Evolutionary conservation across 2,329 filamentous ascomycete species (phyloP).

Genomic region (Kalaharituber pfeilii): DNA sequence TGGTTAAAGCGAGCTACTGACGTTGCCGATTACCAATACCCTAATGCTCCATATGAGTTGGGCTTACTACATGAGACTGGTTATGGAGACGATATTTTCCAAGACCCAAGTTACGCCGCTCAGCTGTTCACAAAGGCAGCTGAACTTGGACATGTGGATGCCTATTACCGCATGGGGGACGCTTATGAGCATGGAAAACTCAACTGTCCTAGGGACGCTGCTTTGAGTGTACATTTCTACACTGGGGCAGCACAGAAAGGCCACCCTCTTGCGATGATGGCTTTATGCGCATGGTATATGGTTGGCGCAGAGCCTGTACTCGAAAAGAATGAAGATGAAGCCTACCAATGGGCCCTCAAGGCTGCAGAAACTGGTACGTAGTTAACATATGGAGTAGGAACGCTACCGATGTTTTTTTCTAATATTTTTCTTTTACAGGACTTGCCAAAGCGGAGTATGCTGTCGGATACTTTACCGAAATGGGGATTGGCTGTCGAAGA

Average conservation of each 20-base stretch:
- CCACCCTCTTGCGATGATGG: conserved; percentile 87
- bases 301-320: conserved; percentile 81
- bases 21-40: conserved; percentile 79
- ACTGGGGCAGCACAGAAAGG: conserved; percentile 75
- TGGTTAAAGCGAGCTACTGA: conserved; percentile 92
- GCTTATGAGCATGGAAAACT: conserved; percentile 88
- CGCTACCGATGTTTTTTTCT: conserved; percentile 3
- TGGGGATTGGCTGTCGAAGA: conserved; percentile 87
- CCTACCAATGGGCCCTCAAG: conserved; percentile 84
- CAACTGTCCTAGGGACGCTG: conserved; percentile 74
- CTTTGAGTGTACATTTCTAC: conserved; percentile 92
- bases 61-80: conserved; percentile 77
- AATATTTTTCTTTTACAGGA: conserved; percentile 23
- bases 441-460: conserved; percentile 68
- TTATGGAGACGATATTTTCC: conserved; percentile 88
- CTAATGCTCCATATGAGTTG: conserved; percentile 78
- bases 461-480: conserved; percentile 92
- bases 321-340: conserved; percentile 88
- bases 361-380: conserved; percentile 68
- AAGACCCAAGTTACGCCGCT: conserved; percentile 74
- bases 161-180: conserved; percentile 78
- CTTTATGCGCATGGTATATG: conserved; percentile 95
- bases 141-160: conserved; percentile 74
- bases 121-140: conserved; percentile 90
- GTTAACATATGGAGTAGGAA: not conserved